A percentile compares a stretch with the other conserved stretches of the same genome.
Evolutionary conservation across 78 protist species (phyloP).

Genomic region (Chrysochromulina tobinii): DNA sequence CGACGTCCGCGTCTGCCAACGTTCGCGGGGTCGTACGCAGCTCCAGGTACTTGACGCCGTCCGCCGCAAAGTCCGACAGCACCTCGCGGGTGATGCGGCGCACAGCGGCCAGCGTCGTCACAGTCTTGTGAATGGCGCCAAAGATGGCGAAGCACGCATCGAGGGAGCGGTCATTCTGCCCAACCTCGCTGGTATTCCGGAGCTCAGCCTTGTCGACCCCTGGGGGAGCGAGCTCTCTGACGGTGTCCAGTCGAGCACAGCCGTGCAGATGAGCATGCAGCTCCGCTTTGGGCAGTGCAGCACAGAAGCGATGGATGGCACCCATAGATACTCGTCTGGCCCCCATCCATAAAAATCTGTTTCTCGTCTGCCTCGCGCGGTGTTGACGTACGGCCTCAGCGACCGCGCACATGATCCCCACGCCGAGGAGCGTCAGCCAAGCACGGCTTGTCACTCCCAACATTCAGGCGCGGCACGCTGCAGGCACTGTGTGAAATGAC

Average conservation of each 20-base stretch:
- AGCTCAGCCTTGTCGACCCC: no score
- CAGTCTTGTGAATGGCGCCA: neutral
- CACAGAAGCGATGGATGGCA: neutral
- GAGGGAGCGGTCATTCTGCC: neutral
- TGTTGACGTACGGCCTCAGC: no score
- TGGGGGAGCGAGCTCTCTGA: neutral
- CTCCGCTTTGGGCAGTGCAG: neutral
- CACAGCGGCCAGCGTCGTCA: neutral
- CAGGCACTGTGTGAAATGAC: no score
- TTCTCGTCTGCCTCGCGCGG: no score
- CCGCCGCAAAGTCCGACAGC: neutral
- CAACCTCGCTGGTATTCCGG: neutral
- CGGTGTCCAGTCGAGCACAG: neutral
- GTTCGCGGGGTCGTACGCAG: slow-evolving; percentile 23
- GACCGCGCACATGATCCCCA: no score
- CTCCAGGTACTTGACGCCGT: slow-evolving; percentile 1
- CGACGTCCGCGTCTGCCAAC: neutral
- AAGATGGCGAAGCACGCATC: neutral
- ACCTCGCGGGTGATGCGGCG: neutral
- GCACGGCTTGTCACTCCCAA: no score
- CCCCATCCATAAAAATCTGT: no score
- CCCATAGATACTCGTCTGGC: no score
- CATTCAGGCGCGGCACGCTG: no score
- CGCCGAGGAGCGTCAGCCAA: no score
- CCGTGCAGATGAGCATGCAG: slow-evolving; percentile 1